Conservation (phyloP, 257 asterid genomes). For the Solanum clarkiae region DNA sequence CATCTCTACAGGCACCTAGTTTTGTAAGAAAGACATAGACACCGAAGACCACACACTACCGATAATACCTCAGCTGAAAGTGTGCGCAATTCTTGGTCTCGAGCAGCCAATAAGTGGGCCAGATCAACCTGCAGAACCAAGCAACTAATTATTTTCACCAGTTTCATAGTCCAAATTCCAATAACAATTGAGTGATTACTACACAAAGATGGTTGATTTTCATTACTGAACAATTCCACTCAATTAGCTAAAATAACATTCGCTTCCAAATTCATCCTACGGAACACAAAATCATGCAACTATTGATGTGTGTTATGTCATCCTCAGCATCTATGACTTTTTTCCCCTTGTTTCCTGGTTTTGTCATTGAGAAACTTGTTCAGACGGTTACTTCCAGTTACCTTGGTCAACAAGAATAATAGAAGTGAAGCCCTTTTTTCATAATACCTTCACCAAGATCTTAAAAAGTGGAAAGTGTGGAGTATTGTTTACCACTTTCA, state of each 20-base stretch:
- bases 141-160: neutral
- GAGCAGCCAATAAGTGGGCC: slow-evolving; percentile 86
- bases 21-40: neutral
- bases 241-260: neutral
- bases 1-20: neutral
- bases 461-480: neutral
- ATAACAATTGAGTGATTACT: neutral
- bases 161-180: neutral
- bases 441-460: neutral
- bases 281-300: neutral
- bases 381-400: neutral
- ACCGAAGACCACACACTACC: neutral
- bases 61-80: slow-evolving; percentile 76
- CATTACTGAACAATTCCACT: neutral
- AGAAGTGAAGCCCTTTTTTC: neutral
- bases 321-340: neutral
- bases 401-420: neutral
- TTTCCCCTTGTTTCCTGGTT: neutral
- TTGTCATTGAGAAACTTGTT: neutral
- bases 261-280: neutral
- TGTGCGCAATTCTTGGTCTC: slow-evolving; percentile 95
- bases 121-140: slow-evolving; percentile 74
- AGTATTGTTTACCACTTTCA: neutral
- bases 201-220: neutral
- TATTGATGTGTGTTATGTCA: neutral